Evolutionary conservation across 2,329 filamentous ascomycete genomes (phyloP).

Genomic region (Aspergillus aculeatus): DNA sequence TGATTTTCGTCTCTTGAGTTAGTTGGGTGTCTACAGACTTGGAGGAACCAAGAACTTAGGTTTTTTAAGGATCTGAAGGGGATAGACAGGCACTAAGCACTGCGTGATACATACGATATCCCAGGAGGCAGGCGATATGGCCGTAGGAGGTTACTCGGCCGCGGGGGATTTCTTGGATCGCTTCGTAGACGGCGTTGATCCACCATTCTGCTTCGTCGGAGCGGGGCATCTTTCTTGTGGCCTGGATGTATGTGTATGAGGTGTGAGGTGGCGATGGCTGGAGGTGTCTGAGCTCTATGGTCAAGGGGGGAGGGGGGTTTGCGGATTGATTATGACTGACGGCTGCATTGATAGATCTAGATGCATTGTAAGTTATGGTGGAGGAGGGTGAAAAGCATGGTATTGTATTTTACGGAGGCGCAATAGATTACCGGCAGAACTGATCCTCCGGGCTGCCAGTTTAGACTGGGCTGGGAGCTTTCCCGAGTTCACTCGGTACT

Average conservation of each 20-base stretch:
- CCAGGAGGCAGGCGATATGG: constrained; percentile 62
- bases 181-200: constrained; percentile 69
- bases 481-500: neutral
- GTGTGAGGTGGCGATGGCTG: too few species aligned
- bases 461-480: neutral
- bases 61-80: too few species aligned
- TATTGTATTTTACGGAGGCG: neutral
- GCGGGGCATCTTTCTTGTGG: constrained; percentile 38
- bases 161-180: constrained; percentile 78
- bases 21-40: too few species aligned
- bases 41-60: too few species aligned
- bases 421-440: neutral
- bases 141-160: constrained; percentile 88
- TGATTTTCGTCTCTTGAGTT: constrained; percentile 29
- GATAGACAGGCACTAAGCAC: too few species aligned
- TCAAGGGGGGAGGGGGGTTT: constrained; percentile 3
- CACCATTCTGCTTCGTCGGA: constrained; percentile 51
- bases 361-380: neutral
- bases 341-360: neutral
- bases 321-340: neutral
- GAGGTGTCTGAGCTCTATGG: neutral
- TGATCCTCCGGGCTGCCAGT: neutral
- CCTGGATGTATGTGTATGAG: too few species aligned
- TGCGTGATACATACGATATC: constrained; percentile 52
- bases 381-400: too few species aligned